Evolutionary conservation across 805 yeast genomes (phyloP).

Genomic region (Starmerella stigmatis): DNA sequence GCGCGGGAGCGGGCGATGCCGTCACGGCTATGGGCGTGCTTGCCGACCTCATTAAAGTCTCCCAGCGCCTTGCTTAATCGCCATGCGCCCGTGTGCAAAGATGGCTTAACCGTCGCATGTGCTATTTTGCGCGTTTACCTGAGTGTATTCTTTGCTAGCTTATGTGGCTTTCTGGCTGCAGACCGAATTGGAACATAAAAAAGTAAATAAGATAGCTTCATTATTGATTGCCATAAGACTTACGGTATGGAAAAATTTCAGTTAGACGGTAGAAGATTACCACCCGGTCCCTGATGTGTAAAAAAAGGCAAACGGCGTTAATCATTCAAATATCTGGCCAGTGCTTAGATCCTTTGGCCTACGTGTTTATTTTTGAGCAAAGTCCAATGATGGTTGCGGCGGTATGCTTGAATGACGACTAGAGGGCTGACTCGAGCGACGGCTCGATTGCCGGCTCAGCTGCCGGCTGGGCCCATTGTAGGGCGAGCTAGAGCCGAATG

Average conservation of each 20-base stretch:
- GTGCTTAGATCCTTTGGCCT: background rate
- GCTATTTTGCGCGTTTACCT: too few relatives aligned
- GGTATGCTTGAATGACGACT: slow-evolving; percentile 1
- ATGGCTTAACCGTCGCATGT: background rate
- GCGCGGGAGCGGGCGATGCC: slow-evolving; percentile 84
- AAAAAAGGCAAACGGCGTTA: background rate
- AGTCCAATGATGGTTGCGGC: background rate
- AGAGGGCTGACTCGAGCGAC: background rate
- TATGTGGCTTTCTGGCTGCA: too few relatives aligned
- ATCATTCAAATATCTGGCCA: background rate
- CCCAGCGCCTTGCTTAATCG: slow-evolving; percentile 37
- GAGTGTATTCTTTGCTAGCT: too few relatives aligned
- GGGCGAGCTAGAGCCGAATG: background rate
- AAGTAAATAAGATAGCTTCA: too few relatives aligned
- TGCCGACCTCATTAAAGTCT: slow-evolving; percentile 85
- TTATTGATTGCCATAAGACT: too few relatives aligned
- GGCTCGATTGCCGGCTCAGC: slow-evolving; percentile 1
- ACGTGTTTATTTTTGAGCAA: background rate
- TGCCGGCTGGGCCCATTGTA: background rate
- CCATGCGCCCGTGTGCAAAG: background rate
- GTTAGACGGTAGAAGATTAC: too few relatives aligned
- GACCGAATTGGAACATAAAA: too few relatives aligned
- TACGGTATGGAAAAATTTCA: too few relatives aligned
- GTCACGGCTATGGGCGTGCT: slow-evolving; percentile 83
- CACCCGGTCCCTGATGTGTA: background rate